Conservation (phyloP, 208 protist genomes). For the Trichomonas gallinae region DNA sequence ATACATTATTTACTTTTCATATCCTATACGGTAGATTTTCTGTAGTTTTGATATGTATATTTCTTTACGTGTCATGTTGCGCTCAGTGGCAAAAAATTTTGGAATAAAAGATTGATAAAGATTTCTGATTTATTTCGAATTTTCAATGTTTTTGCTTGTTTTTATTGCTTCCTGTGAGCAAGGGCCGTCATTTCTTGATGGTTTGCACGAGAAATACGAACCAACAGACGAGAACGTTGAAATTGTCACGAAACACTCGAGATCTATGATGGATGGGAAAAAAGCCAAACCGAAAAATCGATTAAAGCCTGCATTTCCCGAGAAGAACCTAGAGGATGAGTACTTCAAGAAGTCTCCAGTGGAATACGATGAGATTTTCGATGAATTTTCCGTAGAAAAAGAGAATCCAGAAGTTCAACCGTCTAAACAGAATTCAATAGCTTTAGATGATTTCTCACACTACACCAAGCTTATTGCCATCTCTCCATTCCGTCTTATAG, state of each 20-base stretch:
- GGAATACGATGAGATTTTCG: neutral
- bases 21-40: too few species aligned
- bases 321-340: neutral
- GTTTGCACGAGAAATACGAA: neutral
- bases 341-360: neutral
- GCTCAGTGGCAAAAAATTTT: too few species aligned
- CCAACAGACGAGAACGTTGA: neutral
- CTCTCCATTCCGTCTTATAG: neutral
- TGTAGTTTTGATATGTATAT: too few species aligned
- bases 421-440: neutral
- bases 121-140: too few species aligned
- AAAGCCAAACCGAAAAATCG: neutral
- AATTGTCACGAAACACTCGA: neutral
- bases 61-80: too few species aligned
- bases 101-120: too few species aligned
- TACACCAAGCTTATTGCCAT: neutral
- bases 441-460: neutral
- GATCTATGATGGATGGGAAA: neutral
- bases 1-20: too few species aligned
- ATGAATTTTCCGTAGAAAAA: neutral
- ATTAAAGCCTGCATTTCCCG: neutral
- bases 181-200: neutral
- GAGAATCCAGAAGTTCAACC: neutral
- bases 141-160: too few species aligned
- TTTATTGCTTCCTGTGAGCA: too few species aligned